Evolutionary conservation across 805 yeast genomes (phyloP).

Genomic region (Cyberlindnera maritima): DNA sequence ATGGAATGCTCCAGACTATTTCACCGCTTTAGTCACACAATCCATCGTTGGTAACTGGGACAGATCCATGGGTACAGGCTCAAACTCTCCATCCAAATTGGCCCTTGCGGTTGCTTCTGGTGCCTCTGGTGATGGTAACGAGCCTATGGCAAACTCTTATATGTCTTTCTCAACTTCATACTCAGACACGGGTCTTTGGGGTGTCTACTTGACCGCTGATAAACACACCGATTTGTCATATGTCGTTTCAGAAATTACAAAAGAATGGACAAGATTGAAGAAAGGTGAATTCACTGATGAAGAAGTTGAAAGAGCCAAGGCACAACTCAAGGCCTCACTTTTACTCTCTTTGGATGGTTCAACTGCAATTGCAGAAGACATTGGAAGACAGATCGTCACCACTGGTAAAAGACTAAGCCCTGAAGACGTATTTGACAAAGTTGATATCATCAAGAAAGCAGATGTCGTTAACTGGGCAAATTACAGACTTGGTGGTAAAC

Average conservation of each 20-base stretch:
- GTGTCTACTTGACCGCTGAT: conserved; percentile 82
- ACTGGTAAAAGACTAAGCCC: conserved; percentile 66
- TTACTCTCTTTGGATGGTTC: conserved; percentile 89
- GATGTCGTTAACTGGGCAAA: conserved; percentile 90
- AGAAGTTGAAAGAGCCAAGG: conserved; percentile 92
- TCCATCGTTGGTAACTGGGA: conserved; percentile 98
- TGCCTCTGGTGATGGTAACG: conserved; percentile 49
- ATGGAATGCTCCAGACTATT: conserved; percentile 95
- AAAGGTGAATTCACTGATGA: conserved; percentile 72
- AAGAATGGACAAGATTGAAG: conserved; percentile 88
- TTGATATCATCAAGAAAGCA: conserved; percentile 70
- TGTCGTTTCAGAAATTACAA: conserved; percentile 69
- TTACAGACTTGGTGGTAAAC: conserved; percentile 71
- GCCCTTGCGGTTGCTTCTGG: conserved; percentile 62
- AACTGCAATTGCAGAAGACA: conserved; percentile 95
- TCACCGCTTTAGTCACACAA: conserved; percentile 92
- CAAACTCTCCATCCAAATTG: conserved; percentile 81
- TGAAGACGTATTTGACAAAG: conserved; percentile 52
- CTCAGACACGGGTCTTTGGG: conserved; percentile 98
- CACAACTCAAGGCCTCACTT: conserved; percentile 90
- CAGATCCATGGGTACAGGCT: conserved; percentile 81
- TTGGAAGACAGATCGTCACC: conserved; percentile 94
- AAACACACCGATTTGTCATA: conserved; percentile 61
- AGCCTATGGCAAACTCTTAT: conserved; percentile 85
- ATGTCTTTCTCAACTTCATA: conserved; percentile 97